Conservation (phyloP, 345 rosid genomes). For the Eucalyptus paniculata region DNA sequence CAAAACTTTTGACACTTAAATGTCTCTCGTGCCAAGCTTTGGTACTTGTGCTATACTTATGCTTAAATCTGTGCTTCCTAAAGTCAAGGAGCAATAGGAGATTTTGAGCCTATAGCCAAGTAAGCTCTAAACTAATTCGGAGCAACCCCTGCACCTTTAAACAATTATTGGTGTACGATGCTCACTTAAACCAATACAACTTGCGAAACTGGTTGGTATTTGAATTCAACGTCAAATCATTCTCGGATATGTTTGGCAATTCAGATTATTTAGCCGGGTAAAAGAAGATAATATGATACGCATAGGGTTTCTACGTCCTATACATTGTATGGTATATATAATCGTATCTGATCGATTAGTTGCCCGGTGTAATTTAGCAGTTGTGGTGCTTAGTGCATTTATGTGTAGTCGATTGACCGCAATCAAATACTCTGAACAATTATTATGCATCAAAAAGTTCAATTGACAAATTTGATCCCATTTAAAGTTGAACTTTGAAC, state of each 20-base stretch:
- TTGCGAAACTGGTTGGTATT: not conserved
- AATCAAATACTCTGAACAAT: not conserved
- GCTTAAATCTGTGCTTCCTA: not conserved
- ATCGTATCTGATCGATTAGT: not conserved
- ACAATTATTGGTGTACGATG: not conserved
- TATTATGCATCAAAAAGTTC: not conserved
- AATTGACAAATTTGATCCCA: not conserved
- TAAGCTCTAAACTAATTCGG: not conserved
- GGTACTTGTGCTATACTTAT: too few relatives aligned
- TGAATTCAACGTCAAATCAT: not conserved
- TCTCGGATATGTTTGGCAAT: not conserved
- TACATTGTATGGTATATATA: not conserved
- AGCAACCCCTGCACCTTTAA: not conserved
- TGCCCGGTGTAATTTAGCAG: not conserved
- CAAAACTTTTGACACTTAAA: too few relatives aligned
- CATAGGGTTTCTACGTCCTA: not conserved
- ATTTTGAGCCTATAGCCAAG: not conserved
- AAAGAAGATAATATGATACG: not conserved
- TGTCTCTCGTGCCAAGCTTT: too few relatives aligned
- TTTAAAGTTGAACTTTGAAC: not conserved
- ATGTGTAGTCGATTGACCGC: not conserved
- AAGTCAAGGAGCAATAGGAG: not conserved
- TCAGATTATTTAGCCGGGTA: not conserved
- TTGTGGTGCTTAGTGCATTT: not conserved
- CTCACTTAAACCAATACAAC: not conserved